Conservation (phyloP, 2,329 filamentous ascomycete species). For the Sclerotinia sclerotiorum region DNA sequence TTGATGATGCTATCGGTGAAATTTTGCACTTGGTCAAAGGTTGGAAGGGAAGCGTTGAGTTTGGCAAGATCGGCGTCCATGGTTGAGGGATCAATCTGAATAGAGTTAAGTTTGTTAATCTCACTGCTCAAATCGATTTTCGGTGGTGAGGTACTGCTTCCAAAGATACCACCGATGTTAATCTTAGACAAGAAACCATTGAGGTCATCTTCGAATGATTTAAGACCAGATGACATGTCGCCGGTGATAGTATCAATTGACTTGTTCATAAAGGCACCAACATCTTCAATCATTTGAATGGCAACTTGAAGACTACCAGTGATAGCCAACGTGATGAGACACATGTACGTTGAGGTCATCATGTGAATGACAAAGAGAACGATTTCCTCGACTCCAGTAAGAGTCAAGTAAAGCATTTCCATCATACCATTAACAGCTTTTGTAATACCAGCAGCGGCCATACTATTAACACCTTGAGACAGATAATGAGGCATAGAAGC, state of each 20-base stretch:
- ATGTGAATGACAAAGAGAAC: slow-evolving; percentile 92
- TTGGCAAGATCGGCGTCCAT: slow-evolving; percentile 68
- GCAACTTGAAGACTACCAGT: slow-evolving; percentile 75
- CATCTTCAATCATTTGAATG: slow-evolving; percentile 59
- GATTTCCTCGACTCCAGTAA: slow-evolving; percentile 82
- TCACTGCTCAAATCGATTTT: slow-evolving; percentile 64
- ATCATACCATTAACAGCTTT: slow-evolving; percentile 78
- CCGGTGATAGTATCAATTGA: slow-evolving; percentile 47
- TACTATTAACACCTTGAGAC: slow-evolving; percentile 80
- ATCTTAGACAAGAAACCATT: slow-evolving; percentile 57
- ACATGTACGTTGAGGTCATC: slow-evolving; percentile 85
- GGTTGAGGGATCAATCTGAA: slow-evolving; percentile 65
- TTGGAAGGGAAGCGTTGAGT: slow-evolving; percentile 77
- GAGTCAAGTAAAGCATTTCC: slow-evolving; percentile 71
- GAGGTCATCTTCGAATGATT: slow-evolving; percentile 57
- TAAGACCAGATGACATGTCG: slow-evolving; percentile 50
- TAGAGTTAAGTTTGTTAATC: slow-evolving; percentile 65
- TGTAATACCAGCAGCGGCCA: slow-evolving; percentile 78
- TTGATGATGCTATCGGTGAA: slow-evolving; percentile 73
- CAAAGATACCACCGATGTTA: slow-evolving; percentile 48
- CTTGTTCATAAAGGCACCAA: slow-evolving; percentile 60
- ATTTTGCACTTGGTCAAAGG: slow-evolving; percentile 80
- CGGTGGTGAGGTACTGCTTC: slow-evolving; percentile 44
- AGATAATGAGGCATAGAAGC: slow-evolving; percentile 98
- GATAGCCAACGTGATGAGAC: slow-evolving; percentile 80